Evolutionary conservation across 176 grass and related monocot genomes (phyloP), one percentile per base, ranked within the genome.

Genomic region (Pontederia paniculata): DNA sequence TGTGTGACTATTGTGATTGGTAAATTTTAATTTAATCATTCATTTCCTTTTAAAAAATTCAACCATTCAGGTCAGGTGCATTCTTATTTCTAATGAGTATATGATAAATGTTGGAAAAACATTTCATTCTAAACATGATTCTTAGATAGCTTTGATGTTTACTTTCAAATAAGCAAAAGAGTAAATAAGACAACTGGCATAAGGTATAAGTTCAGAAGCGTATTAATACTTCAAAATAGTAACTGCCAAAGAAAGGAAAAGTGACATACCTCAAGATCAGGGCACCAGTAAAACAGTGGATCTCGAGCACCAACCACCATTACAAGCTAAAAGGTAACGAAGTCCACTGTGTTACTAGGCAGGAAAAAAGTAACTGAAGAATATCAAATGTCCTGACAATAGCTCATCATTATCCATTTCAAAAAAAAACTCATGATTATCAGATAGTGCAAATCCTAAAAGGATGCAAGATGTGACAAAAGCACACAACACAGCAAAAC

Each of bases 251-350:
- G 18, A 18, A 19, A 46, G 12, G 10, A 52, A 66, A 9, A 66
- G 65, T 60, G 2, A 21, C 57, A 63, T 76, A 97, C 91, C 86
- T 97, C 93, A 50, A 97, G 86, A 71, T 97, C 91, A 50, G 83
- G 83, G 52, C 86, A 84, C 10, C 86, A 65, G 65, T 90, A 90
- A 73, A 97, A 97, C 12, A 90, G 73, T 52, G 91, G 91, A 79
- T 97, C 86, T 14, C 86, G 76, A 63, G 91, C 82, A 87, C 90
- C 91, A 50, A 97, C 83, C 58, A 97, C 86, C 83, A 84, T 90
- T 51, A 97, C 86, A 58, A 97, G 52, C 91, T 97, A 67, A 62
- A 7, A 68, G 19, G 45, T 44, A 42, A 50, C 73, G 20, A 74
- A 50, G 72, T 52, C 28, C 66, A 59, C 41, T 13, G 9, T 5